phyloP scores from a whole-genome alignment of 495 filamentous ascomycete species.

The Penicillium parvum region DNA sequence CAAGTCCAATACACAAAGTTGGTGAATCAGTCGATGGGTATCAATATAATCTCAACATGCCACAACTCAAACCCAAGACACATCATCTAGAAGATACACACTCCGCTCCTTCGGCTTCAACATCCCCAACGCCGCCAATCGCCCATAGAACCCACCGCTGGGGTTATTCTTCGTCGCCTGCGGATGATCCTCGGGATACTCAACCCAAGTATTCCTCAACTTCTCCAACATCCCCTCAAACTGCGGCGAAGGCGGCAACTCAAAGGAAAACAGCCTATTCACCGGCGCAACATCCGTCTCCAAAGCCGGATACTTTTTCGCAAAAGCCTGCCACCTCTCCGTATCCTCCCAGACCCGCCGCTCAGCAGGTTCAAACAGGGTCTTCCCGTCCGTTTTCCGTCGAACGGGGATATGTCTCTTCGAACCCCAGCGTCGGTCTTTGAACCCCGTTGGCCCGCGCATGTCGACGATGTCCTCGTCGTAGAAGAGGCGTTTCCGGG shows the following conservation, averaged over 20 bases:
- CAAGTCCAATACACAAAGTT: too few species aligned
- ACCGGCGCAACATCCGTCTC: constrained; percentile 18
- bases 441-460: constrained; percentile 1
- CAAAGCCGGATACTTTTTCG: constrained; percentile 3
- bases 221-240: constrained; percentile 2
- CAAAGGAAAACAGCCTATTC: constrained; percentile 22
- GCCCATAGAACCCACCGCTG: constrained; percentile 17
- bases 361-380: constrained; percentile 2
- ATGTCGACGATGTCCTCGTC: constrained; percentile 8
- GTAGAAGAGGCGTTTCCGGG: constrained; percentile 18
- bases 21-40: too few species aligned
- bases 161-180: constrained; percentile 10
- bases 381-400: constrained; percentile 4
- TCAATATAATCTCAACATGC: too few species aligned
- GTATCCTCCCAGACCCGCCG: constrained; percentile 1
- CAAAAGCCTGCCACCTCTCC: constrained; percentile 9
- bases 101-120: constrained; percentile 5
- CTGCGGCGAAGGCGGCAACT: background rate
- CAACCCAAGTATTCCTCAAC: constrained; percentile 6
- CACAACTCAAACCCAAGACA: constrained; percentile 12
- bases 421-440: background rate
- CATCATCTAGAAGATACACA: constrained; percentile 13
- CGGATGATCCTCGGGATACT: constrained; percentile 16
- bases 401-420: constrained; percentile 2
- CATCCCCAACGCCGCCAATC: constrained; percentile 16